phyloP scores from a whole-genome alignment of 179 eudicot genomes.

The Pouteria campechiana region DNA sequence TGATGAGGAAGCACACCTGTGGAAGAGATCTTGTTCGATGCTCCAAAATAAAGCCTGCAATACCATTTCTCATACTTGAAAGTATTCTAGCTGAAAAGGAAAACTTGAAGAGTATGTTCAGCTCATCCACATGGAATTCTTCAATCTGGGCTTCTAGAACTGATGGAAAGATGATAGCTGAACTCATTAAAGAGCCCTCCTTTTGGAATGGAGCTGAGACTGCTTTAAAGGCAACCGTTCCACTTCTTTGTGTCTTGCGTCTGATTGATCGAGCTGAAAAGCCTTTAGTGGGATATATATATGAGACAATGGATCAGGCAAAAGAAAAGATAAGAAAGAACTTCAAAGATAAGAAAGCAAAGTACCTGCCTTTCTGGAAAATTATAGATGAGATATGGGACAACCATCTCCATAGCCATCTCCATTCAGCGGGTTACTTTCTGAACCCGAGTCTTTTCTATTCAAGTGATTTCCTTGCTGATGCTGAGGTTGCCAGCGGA shows the following conservation, averaged over 20 bases:
- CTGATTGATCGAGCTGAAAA: slow-evolving; percentile 17
- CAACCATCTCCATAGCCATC: slow-evolving; percentile 44
- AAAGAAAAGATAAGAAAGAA: slow-evolving; percentile 47
- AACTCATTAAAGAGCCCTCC: slow-evolving; percentile 17
- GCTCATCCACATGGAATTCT: slow-evolving; percentile 32
- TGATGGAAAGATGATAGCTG: slow-evolving; percentile 25
- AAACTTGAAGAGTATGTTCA: slow-evolving; percentile 22
- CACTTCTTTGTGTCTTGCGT: slow-evolving; percentile 33
- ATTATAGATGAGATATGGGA: slow-evolving; percentile 65
- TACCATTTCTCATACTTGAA: slow-evolving; percentile 41
- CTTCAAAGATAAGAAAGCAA: slow-evolving; percentile 16
- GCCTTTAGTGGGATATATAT: slow-evolving; percentile 35
- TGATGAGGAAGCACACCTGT: slow-evolving; percentile 22
- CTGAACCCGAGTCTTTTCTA: slow-evolving; percentile 17
- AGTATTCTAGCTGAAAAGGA: slow-evolving; percentile 22
- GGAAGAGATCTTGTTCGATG: slow-evolving; percentile 25
- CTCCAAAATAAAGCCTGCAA: slow-evolving; percentile 26
- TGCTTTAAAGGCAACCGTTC: slow-evolving; percentile 40
- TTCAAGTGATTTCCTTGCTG: slow-evolving; percentile 8
- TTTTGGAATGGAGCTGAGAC: slow-evolving; percentile 34
- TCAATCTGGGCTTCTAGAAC: slow-evolving; percentile 21
- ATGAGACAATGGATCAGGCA: slow-evolving; percentile 58
- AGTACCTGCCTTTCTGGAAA: slow-evolving; percentile 27
- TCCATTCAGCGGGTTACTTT: slow-evolving; percentile 55
- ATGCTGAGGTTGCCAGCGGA: slow-evolving; percentile 19